phyloP scores from a whole-genome alignment of 2,329 filamentous ascomycete genomes.

The Trichoderma arundinaceum region DNA sequence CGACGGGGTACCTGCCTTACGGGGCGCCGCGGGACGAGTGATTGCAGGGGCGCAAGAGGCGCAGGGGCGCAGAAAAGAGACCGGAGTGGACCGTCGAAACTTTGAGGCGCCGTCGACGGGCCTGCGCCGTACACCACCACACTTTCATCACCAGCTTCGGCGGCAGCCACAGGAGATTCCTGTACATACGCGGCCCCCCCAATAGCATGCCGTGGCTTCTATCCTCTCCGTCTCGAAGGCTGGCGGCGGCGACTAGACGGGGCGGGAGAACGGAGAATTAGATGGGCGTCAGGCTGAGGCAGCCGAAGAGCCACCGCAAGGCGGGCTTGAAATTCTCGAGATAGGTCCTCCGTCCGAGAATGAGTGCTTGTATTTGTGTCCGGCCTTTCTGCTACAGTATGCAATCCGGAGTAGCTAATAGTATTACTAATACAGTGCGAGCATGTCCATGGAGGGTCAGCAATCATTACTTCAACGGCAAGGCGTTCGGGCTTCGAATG shows the following conservation, averaged over 20 bases:
- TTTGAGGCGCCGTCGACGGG: slow-evolving; percentile 15
- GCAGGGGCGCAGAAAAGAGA: slow-evolving; percentile 18
- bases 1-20: slow-evolving; percentile 31
- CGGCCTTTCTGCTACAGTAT: too few species aligned
- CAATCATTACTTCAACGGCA: too few species aligned
- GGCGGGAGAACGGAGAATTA: slow-evolving; percentile 29
- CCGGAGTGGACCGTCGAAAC: slow-evolving; percentile 12
- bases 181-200: slow-evolving; percentile 5
- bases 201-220: too few species aligned
- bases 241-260: background rate
- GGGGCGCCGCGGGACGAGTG: slow-evolving; percentile 29
- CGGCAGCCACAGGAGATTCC: slow-evolving; percentile 24
- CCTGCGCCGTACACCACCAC: slow-evolving; percentile 27
- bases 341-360: background rate
- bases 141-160: slow-evolving; percentile 2
- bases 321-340: background rate
- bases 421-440: too few species aligned
- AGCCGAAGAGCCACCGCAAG: background rate
- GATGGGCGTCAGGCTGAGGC: background rate
- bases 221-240: too few species aligned
- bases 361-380: too few species aligned
- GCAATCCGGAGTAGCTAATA: too few species aligned
- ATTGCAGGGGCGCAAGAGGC: slow-evolving; percentile 22
- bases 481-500: too few species aligned
- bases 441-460: too few species aligned